Conservation (phyloP, 768 basidiomycete genomes). For the Macrocybe gigantea region DNA sequence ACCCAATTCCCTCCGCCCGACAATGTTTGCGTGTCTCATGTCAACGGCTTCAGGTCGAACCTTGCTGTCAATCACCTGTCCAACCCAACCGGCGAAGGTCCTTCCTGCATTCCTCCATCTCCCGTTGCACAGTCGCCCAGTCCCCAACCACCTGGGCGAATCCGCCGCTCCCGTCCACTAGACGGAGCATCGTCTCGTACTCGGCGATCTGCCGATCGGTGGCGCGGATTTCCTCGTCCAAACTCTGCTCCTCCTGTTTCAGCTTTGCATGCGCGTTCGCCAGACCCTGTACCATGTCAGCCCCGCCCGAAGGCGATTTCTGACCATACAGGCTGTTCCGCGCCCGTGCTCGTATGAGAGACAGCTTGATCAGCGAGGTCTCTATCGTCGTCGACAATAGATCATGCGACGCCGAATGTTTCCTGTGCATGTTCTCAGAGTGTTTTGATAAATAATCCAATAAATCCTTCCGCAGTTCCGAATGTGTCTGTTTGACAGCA, state of each 20-base stretch:
- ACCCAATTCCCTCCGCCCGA: too few species aligned
- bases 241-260: conserved; percentile 25
- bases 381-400: conserved; percentile 41
- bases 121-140: conserved; percentile 39
- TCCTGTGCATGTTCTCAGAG: conserved; percentile 18
- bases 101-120: conserved; percentile 42
- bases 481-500: conserved; percentile 21
- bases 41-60: conserved; percentile 9
- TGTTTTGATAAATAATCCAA: conserved; percentile 18
- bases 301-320: conserved; percentile 11
- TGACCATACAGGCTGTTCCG: conserved; percentile 34
- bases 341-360: conserved; percentile 35
- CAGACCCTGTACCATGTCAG: conserved; percentile 28
- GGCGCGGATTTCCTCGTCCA: conserved; percentile 27
- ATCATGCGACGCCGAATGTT: conserved; percentile 29
- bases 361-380: conserved; percentile 40
- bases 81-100: conserved; percentile 47
- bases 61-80: conserved; percentile 28
- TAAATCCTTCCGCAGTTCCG: conserved; percentile 23
- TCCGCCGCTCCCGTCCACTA: conserved; percentile 36
- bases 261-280: conserved; percentile 23
- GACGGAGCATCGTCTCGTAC: conserved; percentile 33
- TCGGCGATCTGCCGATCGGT: conserved; percentile 34
- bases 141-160: conserved; percentile 44
- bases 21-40: too few species aligned